A percentile compares a stretch with the other conserved stretches of the same genome.
Evolutionary conservation across 228 moss, liverwort and hornwort genomes (phyloP).

Genomic region (Sphagnum magellanicum): DNA sequence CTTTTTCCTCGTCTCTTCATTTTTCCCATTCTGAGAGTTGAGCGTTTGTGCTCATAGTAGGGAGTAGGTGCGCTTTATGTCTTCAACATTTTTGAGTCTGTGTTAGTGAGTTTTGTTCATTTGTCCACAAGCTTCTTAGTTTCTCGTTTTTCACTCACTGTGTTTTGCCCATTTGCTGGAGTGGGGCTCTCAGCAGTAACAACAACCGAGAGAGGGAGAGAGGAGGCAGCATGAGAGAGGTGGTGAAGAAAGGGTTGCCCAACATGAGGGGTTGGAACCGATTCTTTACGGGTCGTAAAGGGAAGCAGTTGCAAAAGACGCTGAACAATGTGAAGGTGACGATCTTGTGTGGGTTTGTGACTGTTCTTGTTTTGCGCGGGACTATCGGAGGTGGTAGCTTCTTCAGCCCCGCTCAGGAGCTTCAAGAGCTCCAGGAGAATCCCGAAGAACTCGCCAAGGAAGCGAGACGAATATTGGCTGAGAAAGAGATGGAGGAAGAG

Average conservation of each 20-base stretch:
- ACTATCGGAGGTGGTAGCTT: slow-evolving; percentile 27
- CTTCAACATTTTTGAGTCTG: too few relatives aligned
- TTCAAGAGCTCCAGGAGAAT: slow-evolving; percentile 11
- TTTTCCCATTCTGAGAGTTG: too few relatives aligned
- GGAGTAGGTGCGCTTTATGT: too few relatives aligned
- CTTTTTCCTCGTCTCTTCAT: too few relatives aligned
- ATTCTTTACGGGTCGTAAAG: slow-evolving; percentile 1
- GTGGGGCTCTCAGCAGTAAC: too few relatives aligned
- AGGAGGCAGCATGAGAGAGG: not conserved
- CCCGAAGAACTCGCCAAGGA: not conserved
- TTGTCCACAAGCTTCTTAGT: too few relatives aligned
- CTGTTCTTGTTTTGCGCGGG: slow-evolving; percentile 26
- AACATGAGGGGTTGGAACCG: not conserved
- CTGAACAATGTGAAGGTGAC: slow-evolving; percentile 27
- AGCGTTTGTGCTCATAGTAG: too few relatives aligned
- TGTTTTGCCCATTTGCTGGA: too few relatives aligned
- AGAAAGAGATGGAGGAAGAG: slow-evolving; percentile 16
- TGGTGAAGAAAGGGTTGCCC: not conserved
- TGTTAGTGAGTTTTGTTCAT: too few relatives aligned
- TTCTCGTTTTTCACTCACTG: too few relatives aligned
- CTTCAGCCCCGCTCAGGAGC: slow-evolving; percentile 25
- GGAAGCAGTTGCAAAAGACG: slow-evolving; percentile 16
- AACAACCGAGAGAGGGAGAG: not conserved
- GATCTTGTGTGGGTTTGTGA: slow-evolving; percentile 27
- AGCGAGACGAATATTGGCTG: slow-evolving; percentile 14